These are phyloP conservation scores for Geotrichum restrictum DNA, from an alignment of 1,139 yeast genomes.

Conservation along the genomic window DNA sequence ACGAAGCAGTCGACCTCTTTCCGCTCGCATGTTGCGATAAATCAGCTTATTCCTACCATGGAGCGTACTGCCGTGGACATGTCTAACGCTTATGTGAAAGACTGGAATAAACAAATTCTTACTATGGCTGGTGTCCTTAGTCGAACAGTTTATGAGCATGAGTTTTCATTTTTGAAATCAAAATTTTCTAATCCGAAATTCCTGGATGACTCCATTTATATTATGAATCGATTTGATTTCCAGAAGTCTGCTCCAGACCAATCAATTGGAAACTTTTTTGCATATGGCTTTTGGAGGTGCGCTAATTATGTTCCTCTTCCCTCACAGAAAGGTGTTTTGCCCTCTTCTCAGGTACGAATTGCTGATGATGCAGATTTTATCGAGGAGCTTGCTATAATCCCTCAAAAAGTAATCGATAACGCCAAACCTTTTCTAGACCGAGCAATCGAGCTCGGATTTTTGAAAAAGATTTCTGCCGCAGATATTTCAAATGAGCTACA, in stretches of 20 bases:
- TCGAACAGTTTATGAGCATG: conserved; percentile 40
- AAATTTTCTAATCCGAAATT: conserved; percentile 19
- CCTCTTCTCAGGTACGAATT: conserved; percentile 35
- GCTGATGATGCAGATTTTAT: conserved; percentile 35
- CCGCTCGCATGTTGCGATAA: conserved; percentile 40
- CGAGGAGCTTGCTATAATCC: conserved; percentile 35
- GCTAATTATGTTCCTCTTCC: conserved; percentile 34
- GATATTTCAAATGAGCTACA: conserved; percentile 35
- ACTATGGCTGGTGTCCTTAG: conserved; percentile 41
- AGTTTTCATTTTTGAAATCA: conserved; percentile 28
- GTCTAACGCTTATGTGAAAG: conserved; percentile 42
- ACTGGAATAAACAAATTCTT: conserved; percentile 43
- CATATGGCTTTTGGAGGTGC: conserved; percentile 40
- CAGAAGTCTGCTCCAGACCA: conserved; percentile 40
- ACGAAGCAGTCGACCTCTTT: conserved; percentile 44
- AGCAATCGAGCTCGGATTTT: conserved; percentile 29
- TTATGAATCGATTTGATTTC: conserved; percentile 36
- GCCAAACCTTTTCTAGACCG: conserved; percentile 33
- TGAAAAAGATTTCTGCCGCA: conserved; percentile 28
- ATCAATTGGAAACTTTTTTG: conserved; percentile 36
- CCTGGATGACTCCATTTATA: conserved; percentile 28
- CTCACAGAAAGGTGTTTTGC: conserved; percentile 36
- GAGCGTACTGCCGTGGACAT: conserved; percentile 45
- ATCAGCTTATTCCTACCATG: conserved; percentile 44
- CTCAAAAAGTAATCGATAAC: conserved; percentile 27